phyloP scores from a whole-genome alignment of 495 filamentous ascomycete species.

The Acidiella bohemica region DNA sequence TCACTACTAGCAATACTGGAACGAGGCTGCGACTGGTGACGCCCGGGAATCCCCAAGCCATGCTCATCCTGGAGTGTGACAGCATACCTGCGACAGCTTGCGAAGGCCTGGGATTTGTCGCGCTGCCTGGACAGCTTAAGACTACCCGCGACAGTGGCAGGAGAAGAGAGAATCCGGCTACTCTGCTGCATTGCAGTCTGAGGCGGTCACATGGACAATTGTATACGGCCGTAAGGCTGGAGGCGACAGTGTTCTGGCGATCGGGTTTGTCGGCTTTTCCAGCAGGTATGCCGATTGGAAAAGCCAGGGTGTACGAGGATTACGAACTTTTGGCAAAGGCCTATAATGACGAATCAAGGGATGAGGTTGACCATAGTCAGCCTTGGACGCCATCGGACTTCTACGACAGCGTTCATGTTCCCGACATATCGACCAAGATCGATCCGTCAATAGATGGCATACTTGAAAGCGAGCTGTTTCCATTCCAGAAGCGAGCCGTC shows the following conservation, averaged over 20 bases:
- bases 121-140: slow-evolving; percentile 4
- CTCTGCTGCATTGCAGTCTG: slow-evolving; percentile 1
- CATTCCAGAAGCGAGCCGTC: slow-evolving; percentile 61
- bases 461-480: slow-evolving; percentile 44
- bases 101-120: slow-evolving; percentile 1
- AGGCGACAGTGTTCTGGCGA: slow-evolving; percentile 5
- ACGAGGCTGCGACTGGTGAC: not conserved
- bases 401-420: slow-evolving; percentile 52
- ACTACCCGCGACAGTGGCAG: too few relatives aligned
- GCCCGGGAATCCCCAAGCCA: not conserved
- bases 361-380: slow-evolving; percentile 3
- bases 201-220: slow-evolving; percentile 8
- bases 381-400: slow-evolving; percentile 38
- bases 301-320: slow-evolving; percentile 1
- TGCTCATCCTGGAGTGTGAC: slow-evolving; percentile 4
- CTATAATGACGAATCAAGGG: slow-evolving; percentile 3
- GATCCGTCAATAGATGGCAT: slow-evolving; percentile 32
- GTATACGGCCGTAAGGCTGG: slow-evolving; percentile 11
- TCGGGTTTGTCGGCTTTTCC: slow-evolving; percentile 15
- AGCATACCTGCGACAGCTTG: not conserved
- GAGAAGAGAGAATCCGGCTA: slow-evolving; percentile 1
- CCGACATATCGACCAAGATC: slow-evolving; percentile 28
- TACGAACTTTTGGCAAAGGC: slow-evolving; percentile 4
- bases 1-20: not conserved
- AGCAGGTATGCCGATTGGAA: not conserved